Conservation (phyloP, 345 rosid genomes). For the Lepidium aucheri region DNA sequence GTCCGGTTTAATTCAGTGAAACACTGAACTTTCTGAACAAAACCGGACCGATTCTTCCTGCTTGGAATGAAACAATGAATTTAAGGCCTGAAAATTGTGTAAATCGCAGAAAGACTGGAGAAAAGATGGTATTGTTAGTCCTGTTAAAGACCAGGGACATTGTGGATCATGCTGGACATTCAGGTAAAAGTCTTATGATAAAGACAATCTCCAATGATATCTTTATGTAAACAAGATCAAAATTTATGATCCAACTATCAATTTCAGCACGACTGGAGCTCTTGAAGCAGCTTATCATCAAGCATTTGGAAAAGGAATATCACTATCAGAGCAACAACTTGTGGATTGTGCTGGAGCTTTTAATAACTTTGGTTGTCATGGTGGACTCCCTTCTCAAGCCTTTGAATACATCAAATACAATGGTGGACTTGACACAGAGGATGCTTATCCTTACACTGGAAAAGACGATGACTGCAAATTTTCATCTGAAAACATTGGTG, state of each 20-base stretch:
- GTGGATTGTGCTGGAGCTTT: constrained; percentile 86
- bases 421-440: constrained; percentile 91
- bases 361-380: constrained; percentile 75
- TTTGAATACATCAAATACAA: constrained; percentile 87
- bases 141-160: constrained; percentile 79
- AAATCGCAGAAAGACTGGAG: constrained; percentile 83
- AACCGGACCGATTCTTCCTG: not conserved
- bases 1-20: too few species aligned
- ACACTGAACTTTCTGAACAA: too few species aligned
- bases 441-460: constrained; percentile 68
- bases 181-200: constrained; percentile 39
- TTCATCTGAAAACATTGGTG: constrained; percentile 69
- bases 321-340: constrained; percentile 86
- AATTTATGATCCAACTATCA: not conserved
- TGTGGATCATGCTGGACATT: constrained; percentile 99
- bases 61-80: not conserved
- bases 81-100: not conserved
- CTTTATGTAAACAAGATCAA: not conserved
- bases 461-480: constrained; percentile 58
- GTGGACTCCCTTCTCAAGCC: constrained; percentile 96
- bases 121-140: constrained; percentile 70
- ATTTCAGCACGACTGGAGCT: constrained; percentile 77
- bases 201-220: not conserved
- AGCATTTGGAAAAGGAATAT: constrained; percentile 68
- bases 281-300: constrained; percentile 94